Evolutionary conservation across 305 asterid species (phyloP).

Genomic region (Fraxinus nigra): DNA sequence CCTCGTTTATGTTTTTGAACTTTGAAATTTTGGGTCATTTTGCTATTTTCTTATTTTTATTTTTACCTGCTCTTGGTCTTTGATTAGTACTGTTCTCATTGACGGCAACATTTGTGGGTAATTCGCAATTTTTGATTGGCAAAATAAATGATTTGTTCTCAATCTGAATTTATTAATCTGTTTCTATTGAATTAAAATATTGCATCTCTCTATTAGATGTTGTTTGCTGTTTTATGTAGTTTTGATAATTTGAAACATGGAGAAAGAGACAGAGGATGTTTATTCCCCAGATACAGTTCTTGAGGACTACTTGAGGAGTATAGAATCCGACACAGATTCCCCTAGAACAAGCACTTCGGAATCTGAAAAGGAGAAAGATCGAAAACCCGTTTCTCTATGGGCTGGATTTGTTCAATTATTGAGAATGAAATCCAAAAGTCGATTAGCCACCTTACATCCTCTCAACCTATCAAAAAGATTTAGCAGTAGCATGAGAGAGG

Average conservation of each 20-base stretch:
- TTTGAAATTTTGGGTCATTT: not conserved
- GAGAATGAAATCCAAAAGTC: slow-evolving; percentile 55
- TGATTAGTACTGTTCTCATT: not conserved
- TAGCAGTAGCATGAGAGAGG: slow-evolving; percentile 68
- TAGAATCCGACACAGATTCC: slow-evolving; percentile 48
- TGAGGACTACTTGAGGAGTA: slow-evolving; percentile 47
- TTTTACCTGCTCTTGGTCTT: not conserved
- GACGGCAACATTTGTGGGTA: not conserved
- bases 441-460: slow-evolving; percentile 49
- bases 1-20: not conserved
- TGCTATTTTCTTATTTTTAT: not conserved
- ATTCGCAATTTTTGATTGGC: not conserved
- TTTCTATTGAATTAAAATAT: not conserved
- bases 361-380: slow-evolving; percentile 24
- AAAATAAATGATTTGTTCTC: not conserved
- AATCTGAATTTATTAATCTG: not conserved
- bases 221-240: not conserved
- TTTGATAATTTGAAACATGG: slow-evolving; percentile 29
- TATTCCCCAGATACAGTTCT: slow-evolving; percentile 59
- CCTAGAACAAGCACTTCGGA: slow-evolving; percentile 52
- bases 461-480: slow-evolving; percentile 48
- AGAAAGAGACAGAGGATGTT: slow-evolving; percentile 29
- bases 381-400: slow-evolving; percentile 50
- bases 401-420: slow-evolving; percentile 45
- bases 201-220: not conserved